Evolutionary conservation across 257 asterid species (phyloP).

Genomic region (Capsicum baccatum): DNA sequence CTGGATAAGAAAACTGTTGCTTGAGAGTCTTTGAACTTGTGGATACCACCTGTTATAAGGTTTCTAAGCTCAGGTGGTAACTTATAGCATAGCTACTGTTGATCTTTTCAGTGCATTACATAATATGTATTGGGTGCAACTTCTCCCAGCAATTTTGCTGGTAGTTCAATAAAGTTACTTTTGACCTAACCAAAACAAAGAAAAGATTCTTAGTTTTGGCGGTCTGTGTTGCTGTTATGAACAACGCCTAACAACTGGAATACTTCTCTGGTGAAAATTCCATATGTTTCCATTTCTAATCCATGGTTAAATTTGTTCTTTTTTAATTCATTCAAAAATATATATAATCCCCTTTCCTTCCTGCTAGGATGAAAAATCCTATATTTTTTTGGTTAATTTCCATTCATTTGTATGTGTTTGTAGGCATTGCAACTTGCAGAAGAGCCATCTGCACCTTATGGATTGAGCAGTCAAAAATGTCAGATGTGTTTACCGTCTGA

Average conservation of each 20-base stretch:
- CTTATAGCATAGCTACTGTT: not conserved
- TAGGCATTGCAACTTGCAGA: conserved; percentile 91
- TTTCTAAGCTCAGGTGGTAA: conserved; percentile 7
- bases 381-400: not conserved
- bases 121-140: not conserved
- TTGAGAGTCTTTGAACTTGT: conserved; percentile 1
- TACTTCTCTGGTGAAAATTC: conserved; percentile 18
- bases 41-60: not conserved
- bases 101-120: not conserved
- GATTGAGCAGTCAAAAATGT: conserved; percentile 70
- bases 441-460: conserved; percentile 65
- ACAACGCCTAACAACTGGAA: not conserved
- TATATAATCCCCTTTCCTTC: not conserved
- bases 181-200: not conserved
- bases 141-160: not conserved
- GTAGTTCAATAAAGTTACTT: conserved; percentile 16
- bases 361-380: too few species aligned
- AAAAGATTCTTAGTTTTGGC: conserved; percentile 10
- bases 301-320: not conserved
- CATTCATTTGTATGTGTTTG: not conserved
- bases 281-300: not conserved
- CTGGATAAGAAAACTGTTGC: conserved; percentile 4
- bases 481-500: conserved; percentile 91
- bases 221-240: not conserved
- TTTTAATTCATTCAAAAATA: not conserved